Evolutionary conservation across 2,329 filamentous ascomycete species (phyloP), one percentile per base, ranked within the genome.

Genomic region (Cladophialophora carrionii): DNA sequence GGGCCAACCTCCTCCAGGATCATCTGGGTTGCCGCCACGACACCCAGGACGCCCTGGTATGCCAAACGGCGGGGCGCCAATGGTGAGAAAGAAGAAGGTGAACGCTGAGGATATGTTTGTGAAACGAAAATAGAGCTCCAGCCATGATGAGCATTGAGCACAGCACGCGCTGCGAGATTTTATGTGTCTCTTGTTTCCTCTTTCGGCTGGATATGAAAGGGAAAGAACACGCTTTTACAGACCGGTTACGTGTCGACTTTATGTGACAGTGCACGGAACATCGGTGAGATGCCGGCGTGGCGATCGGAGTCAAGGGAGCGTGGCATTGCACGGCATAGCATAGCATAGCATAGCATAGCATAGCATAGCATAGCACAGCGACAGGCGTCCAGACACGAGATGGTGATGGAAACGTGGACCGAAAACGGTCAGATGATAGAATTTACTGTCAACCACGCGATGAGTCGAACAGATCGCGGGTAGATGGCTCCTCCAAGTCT

Each of bases 81-180:
- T 69, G 48, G 65, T 70, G 2, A 57, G 65, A 24, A 69, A 63
- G 54, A 71, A 71, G 60, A 70, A 67, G 61, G 32, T 65, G 8
- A 68, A 68, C 24, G 67, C 64, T 3, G 61, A 68, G 49, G 65
- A 57, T 24, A 64, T 71, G 63, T 71, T 71, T 58, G 43, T 71
- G 52, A 71, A 62, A 53, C 48, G 59, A 46, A 67, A 53, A 61
- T 68, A 52, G 41, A 46, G 52, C 17, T 24, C 9, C n/a, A 20
- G 29, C 12, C 52, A 34, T 29, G 14, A 34, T 29, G 14, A 10
- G 29, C 24, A 32, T 54, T 9, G 4, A 34, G n/a, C 52, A 29
- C 29, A 9, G 52, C 26, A 54, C 52, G 52, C 32, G 29, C 24
- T 29, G 10, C n/a, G 48, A 51, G 48, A 4, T 8, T 31, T 32